Percentiles rank a stretch among this genome's conserved stretches.
phyloP scores from a whole-genome alignment of 2,329 filamentous ascomycete species.

The Ceratocystis lukuohia region DNA sequence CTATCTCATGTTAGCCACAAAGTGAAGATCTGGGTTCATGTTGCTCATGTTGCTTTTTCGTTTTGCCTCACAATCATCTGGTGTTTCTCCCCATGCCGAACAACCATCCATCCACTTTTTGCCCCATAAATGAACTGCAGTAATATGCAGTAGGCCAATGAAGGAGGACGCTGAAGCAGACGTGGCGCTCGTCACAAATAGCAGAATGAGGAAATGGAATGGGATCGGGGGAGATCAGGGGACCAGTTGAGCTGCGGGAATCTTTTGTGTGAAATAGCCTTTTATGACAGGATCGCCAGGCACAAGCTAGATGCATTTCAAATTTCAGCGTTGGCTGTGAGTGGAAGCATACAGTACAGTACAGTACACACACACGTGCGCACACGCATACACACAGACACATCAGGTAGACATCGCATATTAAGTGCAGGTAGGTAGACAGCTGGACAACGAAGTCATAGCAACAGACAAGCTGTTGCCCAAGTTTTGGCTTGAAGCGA shows the following conservation, averaged over 20 bases:
- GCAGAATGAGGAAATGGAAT: neutral
- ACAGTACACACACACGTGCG: neutral
- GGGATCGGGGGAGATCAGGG: neutral
- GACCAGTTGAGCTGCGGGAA: neutral
- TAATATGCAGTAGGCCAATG: neutral
- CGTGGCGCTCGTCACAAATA: neutral
- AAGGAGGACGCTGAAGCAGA: neutral
- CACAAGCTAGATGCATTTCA: neutral
- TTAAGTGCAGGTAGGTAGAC: neutral
- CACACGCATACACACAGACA: neutral
- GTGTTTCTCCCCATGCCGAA: neutral
- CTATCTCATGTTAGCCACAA: neutral
- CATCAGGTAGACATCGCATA: neutral
- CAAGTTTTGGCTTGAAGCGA: neutral
- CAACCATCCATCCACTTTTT: neutral
- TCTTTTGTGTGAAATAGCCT: neutral
- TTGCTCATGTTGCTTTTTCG: neutral
- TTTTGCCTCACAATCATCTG: neutral
- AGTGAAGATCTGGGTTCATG: neutral
- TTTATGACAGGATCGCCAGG: constrained; percentile 7
- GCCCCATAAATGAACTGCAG: neutral
- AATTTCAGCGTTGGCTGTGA: neutral
- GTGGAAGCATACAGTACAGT: neutral
- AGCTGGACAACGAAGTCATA: neutral
- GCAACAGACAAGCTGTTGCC: neutral